Base-by-base conservation (phyloP, 2,329 filamentous ascomycete genomes). In the Aspergillus latus region DNA sequence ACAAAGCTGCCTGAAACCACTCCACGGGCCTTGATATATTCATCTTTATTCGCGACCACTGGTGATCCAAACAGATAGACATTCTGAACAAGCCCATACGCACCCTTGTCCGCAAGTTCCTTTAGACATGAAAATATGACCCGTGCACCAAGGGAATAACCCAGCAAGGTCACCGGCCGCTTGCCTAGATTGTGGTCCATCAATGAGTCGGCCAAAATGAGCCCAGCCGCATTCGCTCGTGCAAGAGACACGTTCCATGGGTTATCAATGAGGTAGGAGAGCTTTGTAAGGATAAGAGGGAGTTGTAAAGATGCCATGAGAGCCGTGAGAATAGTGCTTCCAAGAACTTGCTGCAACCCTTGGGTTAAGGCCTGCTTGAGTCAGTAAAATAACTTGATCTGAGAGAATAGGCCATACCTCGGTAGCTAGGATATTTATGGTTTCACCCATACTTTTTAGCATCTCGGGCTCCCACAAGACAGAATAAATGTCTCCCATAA, bases 401-500 rank as follows among this genome's bases (percentile, higher is more conserved):
- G 36, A 30, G 1, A 8, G 10, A 16, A 21, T 28, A 6, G 4
- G 39, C 6, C 47, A 43, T 29, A 93, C 90, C 85, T 99, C 94
- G 34, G 94, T 99, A 56, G 94, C 94, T 62, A 99, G 80, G 74
- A 99, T 97, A 67, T 97, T 97, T 68, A 99, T 97, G 45, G 94
- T 99, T 71, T 94, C 90, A 83, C 94, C 94, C 88, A 97, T 99
- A 74, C 91, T 96, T 65, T 86, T 88, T 69, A 99, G 82, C 92
- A 99, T 96, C 70, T 99, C 94, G 2, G 94, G 95, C 73, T 99
- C 94, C 92, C 94, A 99, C 57, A 95, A 80, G 9, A 99, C 88
- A 0, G 93, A 97, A 76, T 99, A 99, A 13, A 99, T 87, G 70
- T 99, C 94, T 10, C 94, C 94, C 94, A 99, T 99, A 60, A 97